Conservation (phyloP, 108 stramenopile genomes). For the Aurantiochytrium sp. region DNA sequence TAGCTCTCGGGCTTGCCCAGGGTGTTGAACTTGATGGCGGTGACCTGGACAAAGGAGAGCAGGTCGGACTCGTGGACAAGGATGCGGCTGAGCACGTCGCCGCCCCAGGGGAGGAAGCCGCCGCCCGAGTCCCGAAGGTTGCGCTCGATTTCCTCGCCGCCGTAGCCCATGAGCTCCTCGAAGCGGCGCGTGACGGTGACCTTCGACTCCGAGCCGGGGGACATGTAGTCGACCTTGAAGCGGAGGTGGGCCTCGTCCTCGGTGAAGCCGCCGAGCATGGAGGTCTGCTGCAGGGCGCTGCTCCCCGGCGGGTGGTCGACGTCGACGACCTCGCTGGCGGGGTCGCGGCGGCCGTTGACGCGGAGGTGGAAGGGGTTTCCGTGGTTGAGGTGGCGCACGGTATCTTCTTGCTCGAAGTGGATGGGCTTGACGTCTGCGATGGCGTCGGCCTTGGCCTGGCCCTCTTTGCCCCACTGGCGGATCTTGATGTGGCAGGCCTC, state of each 20-base stretch:
- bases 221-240: not conserved
- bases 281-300: not conserved
- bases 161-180: not conserved
- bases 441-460: constrained; percentile 15
- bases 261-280: not conserved
- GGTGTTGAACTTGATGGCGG: constrained; percentile 20
- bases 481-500: constrained; percentile 20
- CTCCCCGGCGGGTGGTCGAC: not conserved
- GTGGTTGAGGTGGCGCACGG: not conserved
- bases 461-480: constrained; percentile 22
- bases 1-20: not conserved
- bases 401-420: not conserved
- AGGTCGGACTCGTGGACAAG: not conserved
- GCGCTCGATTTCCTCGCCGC: not conserved
- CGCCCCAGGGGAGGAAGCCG: constrained; percentile 1
- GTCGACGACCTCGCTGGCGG: not conserved
- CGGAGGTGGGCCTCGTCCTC: not conserved
- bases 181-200: not conserved
- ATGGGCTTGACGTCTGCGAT: not conserved
- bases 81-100: constrained; percentile 6
- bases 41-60: not conserved
- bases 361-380: constrained; percentile 1
- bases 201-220: not conserved
- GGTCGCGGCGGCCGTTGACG: not conserved
- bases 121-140: not conserved